These are phyloP conservation scores for Acer saccharum DNA, from an alignment of 345 rosid species.

Conservation along the genomic window DNA sequence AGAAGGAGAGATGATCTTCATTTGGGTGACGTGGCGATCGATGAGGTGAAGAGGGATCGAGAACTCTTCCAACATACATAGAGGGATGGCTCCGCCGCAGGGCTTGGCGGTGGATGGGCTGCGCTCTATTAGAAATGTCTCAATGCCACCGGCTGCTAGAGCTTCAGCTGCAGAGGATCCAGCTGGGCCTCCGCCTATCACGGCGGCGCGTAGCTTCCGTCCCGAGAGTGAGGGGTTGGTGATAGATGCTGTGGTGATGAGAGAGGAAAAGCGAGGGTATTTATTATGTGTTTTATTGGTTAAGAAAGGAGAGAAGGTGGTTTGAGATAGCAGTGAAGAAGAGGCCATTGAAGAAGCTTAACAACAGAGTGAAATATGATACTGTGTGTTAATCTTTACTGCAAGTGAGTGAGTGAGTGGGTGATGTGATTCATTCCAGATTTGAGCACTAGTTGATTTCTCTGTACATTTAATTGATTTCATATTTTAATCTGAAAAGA, in stretches of 20 bases:
- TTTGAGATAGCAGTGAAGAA: slow-evolving; percentile 4
- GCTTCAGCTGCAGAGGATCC: slow-evolving; percentile 68
- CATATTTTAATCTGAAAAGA: no score
- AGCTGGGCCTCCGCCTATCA: slow-evolving; percentile 65
- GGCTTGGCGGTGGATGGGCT: slow-evolving; percentile 60
- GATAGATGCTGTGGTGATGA: neutral
- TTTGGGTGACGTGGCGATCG: slow-evolving; percentile 66
- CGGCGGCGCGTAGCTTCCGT: slow-evolving; percentile 45
- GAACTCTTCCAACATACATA: slow-evolving; percentile 76
- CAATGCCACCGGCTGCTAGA: slow-evolving; percentile 54
- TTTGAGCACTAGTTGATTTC: no score
- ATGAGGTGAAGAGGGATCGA: slow-evolving; percentile 56
- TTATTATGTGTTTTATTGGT: neutral
- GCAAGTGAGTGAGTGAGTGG: no score
- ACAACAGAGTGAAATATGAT: no score
- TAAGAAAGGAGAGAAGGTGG: slow-evolving; percentile 22
- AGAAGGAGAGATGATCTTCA: slow-evolving; percentile 74
- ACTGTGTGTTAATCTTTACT: no score
- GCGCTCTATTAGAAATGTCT: slow-evolving; percentile 71
- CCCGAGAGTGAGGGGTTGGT: no score
- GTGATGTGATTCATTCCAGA: no score
- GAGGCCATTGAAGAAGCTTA: slow-evolving; percentile 7
- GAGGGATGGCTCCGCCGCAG: slow-evolving; percentile 78
- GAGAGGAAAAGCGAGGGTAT: neutral
- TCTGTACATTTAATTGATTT: no score